These are phyloP conservation scores for Fonsecaea monophora DNA, from an alignment of 2,329 filamentous ascomycete species.

Conservation along the genomic window DNA sequence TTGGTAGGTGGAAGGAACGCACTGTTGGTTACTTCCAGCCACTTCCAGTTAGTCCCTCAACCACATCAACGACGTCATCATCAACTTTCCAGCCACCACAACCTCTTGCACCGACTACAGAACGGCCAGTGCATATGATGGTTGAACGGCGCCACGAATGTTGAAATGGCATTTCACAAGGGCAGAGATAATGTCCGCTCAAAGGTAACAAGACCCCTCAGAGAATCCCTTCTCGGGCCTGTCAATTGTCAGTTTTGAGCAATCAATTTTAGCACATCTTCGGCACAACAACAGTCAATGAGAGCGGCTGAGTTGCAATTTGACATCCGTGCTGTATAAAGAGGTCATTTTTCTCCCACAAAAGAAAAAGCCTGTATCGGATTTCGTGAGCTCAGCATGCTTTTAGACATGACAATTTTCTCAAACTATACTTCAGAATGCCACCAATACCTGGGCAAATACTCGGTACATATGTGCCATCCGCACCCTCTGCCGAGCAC, in stretches of 20 bases:
- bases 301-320: slow-evolving; percentile 87
- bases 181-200: slow-evolving; percentile 21
- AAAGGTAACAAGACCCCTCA: slow-evolving; percentile 37
- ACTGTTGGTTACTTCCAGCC: background rate
- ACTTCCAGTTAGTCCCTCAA: background rate
- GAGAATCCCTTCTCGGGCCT: slow-evolving; percentile 30
- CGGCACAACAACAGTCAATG: slow-evolving; percentile 94
- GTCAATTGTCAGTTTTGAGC: slow-evolving; percentile 38
- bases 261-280: slow-evolving; percentile 90
- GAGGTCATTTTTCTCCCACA: background rate
- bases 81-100: background rate
- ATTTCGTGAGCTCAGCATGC: background rate
- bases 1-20: background rate
- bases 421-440: background rate
- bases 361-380: background rate
- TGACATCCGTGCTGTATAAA: slow-evolving; percentile 89
- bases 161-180: too few relatives aligned
- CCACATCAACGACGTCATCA: background rate
- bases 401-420: background rate
- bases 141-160: background rate
- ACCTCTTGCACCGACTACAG: background rate
- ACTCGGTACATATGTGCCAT: slow-evolving; percentile 7
- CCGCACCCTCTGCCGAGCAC: slow-evolving; percentile 13
- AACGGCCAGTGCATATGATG: background rate
- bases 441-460: background rate